Evolutionary conservation across 768 basidiomycete species (phyloP).

Genomic region (Mycena rosella): DNA sequence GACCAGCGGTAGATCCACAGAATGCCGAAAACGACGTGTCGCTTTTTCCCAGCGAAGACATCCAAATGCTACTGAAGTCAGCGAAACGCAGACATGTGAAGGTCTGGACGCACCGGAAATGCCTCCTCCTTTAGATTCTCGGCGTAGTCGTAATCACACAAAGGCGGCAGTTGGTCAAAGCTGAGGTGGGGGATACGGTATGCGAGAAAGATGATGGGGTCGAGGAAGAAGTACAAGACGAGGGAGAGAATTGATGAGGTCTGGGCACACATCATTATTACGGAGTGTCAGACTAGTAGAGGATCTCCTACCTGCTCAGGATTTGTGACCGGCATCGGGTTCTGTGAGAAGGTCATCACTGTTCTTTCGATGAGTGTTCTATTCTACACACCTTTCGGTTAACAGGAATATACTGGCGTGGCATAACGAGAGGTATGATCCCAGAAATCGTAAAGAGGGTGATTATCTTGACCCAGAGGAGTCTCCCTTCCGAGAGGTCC

Average conservation of each 20-base stretch:
- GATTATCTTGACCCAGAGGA: constrained; percentile 49
- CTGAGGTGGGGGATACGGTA: constrained; percentile 58
- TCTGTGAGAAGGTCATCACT: constrained; percentile 17
- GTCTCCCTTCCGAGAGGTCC: constrained; percentile 53
- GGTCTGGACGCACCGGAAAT: constrained; percentile 48
- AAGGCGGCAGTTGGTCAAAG: constrained; percentile 68
- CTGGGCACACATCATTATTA: too few relatives aligned
- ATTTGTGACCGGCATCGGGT: too few relatives aligned
- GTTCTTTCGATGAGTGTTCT: not conserved
- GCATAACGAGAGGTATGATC: constrained; percentile 62
- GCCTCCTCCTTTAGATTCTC: constrained; percentile 40
- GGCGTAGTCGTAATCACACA: constrained; percentile 67
- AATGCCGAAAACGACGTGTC: too few relatives aligned
- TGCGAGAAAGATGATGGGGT: constrained; percentile 58
- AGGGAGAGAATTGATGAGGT: constrained; percentile 60
- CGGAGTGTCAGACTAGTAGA: too few relatives aligned
- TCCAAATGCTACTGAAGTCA: not conserved
- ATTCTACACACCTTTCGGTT: constrained; percentile 54
- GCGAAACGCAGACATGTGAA: not conserved
- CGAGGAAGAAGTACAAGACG: too few relatives aligned
- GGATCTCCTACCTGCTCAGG: constrained; percentile 45
- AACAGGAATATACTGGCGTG: too few relatives aligned
- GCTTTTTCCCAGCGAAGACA: too few relatives aligned
- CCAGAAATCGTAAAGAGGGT: constrained; percentile 55
- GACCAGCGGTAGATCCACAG: too few relatives aligned